Evolutionary conservation across 1,284 basidiomycete species (phyloP), one percentile per base, ranked within the genome.

Genomic region (Marasmius tenuissimus): DNA sequence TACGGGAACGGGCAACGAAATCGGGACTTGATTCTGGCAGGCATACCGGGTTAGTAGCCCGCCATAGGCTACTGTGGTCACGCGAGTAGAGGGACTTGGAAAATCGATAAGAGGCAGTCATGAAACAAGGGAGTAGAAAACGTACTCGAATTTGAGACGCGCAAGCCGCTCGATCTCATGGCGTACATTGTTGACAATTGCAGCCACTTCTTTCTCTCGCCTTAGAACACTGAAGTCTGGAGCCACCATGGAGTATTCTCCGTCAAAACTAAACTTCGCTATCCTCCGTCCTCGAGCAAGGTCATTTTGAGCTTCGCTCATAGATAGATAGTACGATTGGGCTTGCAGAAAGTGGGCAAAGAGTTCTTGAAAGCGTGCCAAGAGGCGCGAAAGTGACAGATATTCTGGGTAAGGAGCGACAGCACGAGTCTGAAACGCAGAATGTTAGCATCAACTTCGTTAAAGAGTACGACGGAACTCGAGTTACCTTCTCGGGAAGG

Each of bases 201-300:
- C 56, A 57, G 75, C 70, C 7, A 76, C 64, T 33, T 71, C 70
- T 39, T 69, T 65, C 59, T 67, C 70, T 59, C 73, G 69, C 39
- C 57, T 61, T n/a, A 70, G 34, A 14, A 84, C 67, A 35, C 77
- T 70, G 20, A 76, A 76, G 58, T 80, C 78, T 33, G 73, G 63
- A 8, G 79, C 77, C 20, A 85, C 79, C 35, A 80, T 69, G 6
- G 84, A 82, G 69, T 78, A 86, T 69, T 87, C 85, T 18, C 84
- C 85, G 48, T 80, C 78, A 63, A 87, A 86, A 11, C 69, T 68
- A 68, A 87, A 86, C 40, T 72, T 68, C 16, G 27, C 33, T 18
- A 53, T 22, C 12, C 34, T 38, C n/a, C 34, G 6, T 18, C 34
- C 33, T 14, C 34, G 34, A 6, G n/a, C 27, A 20, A 49, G 35